Evolutionary conservation across 306 rosid genomes (phyloP).

Genomic region (Rosa chinensis): DNA sequence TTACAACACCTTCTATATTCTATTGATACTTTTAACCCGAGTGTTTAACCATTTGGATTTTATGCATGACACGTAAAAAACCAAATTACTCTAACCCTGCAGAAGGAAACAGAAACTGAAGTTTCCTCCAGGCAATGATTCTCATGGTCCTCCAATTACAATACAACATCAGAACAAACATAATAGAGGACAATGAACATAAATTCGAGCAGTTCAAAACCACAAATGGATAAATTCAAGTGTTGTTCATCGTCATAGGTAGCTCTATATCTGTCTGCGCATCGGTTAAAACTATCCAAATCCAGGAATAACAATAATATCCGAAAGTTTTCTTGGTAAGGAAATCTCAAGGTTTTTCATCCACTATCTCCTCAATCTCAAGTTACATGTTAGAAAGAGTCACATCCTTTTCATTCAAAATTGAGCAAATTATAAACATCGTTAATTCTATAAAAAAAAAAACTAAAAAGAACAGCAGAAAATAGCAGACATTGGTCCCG

Average conservation of each 20-base stretch:
- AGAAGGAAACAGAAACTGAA: conserved; percentile 4
- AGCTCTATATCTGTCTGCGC: conserved; percentile 36
- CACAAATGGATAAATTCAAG: conserved; percentile 33
- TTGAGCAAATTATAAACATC: conserved; percentile 21
- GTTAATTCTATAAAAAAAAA: conserved; percentile 9
- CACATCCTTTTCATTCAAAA: conserved; percentile 47
- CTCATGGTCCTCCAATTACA: conserved; percentile 17
- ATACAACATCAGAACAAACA: conserved; percentile 39
- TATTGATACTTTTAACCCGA: not conserved
- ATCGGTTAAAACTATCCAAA: conserved; percentile 30
- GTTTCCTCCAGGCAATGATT: conserved; percentile 5
- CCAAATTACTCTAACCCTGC: not conserved
- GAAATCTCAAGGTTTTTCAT: conserved; percentile 49
- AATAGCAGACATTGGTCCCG: conserved; percentile 62
- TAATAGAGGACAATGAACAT: conserved; percentile 29
- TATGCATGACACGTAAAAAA: not conserved
- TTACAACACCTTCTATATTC: not conserved
- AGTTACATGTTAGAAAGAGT: conserved; percentile 16
- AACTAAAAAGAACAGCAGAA: conserved; percentile 20
- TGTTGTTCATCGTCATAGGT: conserved; percentile 21
- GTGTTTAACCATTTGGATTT: not conserved
- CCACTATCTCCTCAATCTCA: conserved; percentile 50
- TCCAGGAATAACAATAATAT: conserved; percentile 36
- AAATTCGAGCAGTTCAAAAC: conserved; percentile 20
- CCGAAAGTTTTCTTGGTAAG: conserved; percentile 41